phyloP scores from a whole-genome alignment of 176 grass and related monocot species.

The Lolium multiflorum region DNA sequence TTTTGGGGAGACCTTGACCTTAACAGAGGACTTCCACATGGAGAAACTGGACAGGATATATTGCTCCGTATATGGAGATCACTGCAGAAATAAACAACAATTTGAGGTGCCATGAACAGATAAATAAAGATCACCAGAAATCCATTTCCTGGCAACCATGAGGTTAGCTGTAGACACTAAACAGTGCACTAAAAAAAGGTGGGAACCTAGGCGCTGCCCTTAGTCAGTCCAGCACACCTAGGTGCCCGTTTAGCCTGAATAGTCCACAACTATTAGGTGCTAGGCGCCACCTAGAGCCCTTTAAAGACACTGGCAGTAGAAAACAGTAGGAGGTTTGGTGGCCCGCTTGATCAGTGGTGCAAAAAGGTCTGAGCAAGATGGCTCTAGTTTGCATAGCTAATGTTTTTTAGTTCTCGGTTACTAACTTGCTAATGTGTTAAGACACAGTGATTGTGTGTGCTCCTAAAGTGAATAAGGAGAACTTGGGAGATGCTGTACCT shows the following conservation, averaged over 20 bases:
- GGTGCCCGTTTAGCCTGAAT: background rate
- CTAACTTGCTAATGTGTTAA: background rate
- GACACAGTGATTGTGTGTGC: no score
- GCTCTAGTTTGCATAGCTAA: slow-evolving; percentile 26
- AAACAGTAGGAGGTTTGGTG: background rate
- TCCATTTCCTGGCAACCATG: background rate
- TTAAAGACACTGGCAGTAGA: background rate
- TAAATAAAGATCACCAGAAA: background rate
- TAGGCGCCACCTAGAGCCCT: background rate
- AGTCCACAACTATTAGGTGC: background rate
- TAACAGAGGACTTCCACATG: slow-evolving; percentile 87
- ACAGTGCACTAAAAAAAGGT: slow-evolving; percentile 1
- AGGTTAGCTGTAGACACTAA: slow-evolving; percentile 20
- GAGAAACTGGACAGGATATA: slow-evolving; percentile 98
- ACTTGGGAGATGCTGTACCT: slow-evolving; percentile 50
- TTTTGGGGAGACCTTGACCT: slow-evolving; percentile 87
- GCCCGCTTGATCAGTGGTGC: background rate
- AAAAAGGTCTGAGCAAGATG: slow-evolving; percentile 27
- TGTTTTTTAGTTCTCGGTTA: slow-evolving; percentile 12
- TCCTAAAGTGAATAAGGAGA: slow-evolving; percentile 8
- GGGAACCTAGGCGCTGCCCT: background rate
- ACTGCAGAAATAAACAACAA: slow-evolving; percentile 58
- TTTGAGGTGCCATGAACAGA: slow-evolving; percentile 28
- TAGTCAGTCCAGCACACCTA: background rate
- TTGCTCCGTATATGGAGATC: slow-evolving; percentile 81